Evolutionary conservation across 345 rosid genomes (phyloP).

Genomic region (Aquilaria malaccensis): DNA sequence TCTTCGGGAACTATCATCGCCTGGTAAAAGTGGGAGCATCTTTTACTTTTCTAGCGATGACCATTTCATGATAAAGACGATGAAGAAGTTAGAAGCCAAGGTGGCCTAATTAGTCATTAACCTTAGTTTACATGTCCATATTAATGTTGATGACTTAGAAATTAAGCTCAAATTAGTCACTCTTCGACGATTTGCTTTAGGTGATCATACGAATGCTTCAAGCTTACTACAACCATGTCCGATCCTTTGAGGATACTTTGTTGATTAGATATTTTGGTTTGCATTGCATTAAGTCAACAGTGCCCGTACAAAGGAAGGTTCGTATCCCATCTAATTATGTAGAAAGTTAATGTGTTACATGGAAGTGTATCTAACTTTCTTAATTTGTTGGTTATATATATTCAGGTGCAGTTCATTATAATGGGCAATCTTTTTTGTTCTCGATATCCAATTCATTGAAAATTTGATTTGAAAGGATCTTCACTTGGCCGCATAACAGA

Average conservation of each 20-base stretch:
- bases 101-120: conserved; percentile 20
- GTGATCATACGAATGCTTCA: conserved; percentile 91
- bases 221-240: conserved; percentile 80
- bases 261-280: conserved; percentile 78
- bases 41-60: conserved; percentile 88
- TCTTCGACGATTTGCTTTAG: conserved; percentile 21
- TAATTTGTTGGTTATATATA: not conserved
- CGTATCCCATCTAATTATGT: not conserved
- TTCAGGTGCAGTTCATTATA: conserved; percentile 78
- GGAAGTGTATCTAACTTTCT: not conserved
- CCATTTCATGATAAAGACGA: conserved; percentile 91
- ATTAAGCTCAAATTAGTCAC: not conserved
- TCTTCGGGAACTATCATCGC: conserved; percentile 89
- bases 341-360: not conserved
- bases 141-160: too few species aligned
- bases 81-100: conserved; percentile 85
- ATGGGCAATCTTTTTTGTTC: conserved; percentile 95
- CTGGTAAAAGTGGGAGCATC: conserved; percentile 97
- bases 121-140: too few species aligned
- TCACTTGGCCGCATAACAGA: conserved; percentile 87
- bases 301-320: conserved; percentile 84
- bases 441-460: conserved; percentile 64
- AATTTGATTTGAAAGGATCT: conserved; percentile 89
- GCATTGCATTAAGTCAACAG: conserved; percentile 79
- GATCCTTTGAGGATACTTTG: conserved; percentile 73